phyloP scores from a whole-genome alignment of 2,329 filamentous ascomycete species.

The Claviceps sp. region DNA sequence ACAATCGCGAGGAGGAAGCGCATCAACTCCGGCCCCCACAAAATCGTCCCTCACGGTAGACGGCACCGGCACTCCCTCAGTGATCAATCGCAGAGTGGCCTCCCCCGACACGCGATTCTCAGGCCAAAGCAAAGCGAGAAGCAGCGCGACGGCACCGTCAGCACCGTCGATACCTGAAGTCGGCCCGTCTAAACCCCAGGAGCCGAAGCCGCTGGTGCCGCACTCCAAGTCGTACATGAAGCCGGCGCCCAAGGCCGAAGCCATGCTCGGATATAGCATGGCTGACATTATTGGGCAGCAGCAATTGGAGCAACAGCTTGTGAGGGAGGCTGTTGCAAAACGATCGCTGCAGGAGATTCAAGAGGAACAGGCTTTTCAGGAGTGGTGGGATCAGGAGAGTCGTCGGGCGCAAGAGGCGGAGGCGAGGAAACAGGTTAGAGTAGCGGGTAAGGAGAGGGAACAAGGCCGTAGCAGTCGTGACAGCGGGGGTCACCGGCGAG shows the following conservation, averaged over 20 bases:
- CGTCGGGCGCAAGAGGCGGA: slow-evolving; percentile 54
- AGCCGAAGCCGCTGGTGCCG: slow-evolving; percentile 33
- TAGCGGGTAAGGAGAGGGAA: slow-evolving; percentile 23
- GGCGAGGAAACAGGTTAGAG: slow-evolving; percentile 25
- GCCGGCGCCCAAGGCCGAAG: slow-evolving; percentile 46
- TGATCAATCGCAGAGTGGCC: slow-evolving; percentile 34
- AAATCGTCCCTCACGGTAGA: slow-evolving; percentile 33
- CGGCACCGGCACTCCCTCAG: slow-evolving; percentile 22
- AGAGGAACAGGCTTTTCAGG: slow-evolving; percentile 89
- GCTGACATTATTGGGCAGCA: slow-evolving; percentile 83
- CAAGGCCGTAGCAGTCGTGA: slow-evolving; percentile 8
- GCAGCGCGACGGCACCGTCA: slow-evolving; percentile 11
- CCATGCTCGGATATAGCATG: slow-evolving; percentile 58
- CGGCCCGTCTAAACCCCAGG: slow-evolving; percentile 14
- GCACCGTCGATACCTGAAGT: slow-evolving; percentile 14
- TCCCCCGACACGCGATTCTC: slow-evolving; percentile 51
- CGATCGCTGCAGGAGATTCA: slow-evolving; percentile 89
- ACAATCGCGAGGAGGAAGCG: slow-evolving; percentile 10
- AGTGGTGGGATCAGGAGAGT: slow-evolving; percentile 90
- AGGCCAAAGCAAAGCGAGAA: slow-evolving; percentile 33
- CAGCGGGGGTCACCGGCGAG: slow-evolving; percentile 15
- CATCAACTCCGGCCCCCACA: slow-evolving; percentile 15
- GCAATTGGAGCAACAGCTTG: slow-evolving; percentile 66
- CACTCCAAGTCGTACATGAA: slow-evolving; percentile 49
- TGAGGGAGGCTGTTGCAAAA: slow-evolving; percentile 76